Conservation (phyloP, 805 yeast species). For the Cyberlindnera xishuangbannaensis region DNA sequence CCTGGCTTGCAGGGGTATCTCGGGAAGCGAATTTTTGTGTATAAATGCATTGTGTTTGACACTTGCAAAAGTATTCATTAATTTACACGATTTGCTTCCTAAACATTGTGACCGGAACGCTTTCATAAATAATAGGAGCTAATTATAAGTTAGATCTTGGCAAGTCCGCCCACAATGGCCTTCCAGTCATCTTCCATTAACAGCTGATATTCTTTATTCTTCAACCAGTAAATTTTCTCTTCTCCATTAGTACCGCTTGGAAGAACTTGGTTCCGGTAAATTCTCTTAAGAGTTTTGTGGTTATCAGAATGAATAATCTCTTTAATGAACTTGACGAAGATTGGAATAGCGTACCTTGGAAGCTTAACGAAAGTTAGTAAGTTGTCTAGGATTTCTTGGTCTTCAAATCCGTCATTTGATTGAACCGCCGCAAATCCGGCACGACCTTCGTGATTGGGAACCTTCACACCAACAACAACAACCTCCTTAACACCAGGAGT, state of each 20-base stretch:
- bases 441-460: conserved; percentile 88
- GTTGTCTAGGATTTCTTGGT: conserved; percentile 30
- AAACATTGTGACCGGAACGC: no score
- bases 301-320: conserved; percentile 67
- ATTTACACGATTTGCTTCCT: no score
- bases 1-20: no score
- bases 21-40: no score
- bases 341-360: conserved; percentile 84
- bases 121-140: no score
- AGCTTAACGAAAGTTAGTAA: conserved; percentile 40
- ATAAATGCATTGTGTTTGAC: no score
- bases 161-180: conserved; percentile 22
- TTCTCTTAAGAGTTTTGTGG: conserved; percentile 72
- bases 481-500: conserved; percentile 46
- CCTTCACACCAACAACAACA: conserved; percentile 82
- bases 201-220: conserved; percentile 45
- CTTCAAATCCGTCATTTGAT: conserved; percentile 26
- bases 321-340: conserved; percentile 64
- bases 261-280: conserved; percentile 58
- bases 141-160: conserved; percentile 16
- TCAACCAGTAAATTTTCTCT: conserved; percentile 69
- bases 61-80: no score
- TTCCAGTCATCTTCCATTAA: conserved; percentile 57
- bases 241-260: conserved; percentile 60
- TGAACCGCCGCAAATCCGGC: conserved; percentile 86